Evolutionary conservation across 139 green algal species (phyloP), one percentile per base, ranked within the genome.

Genomic region (Chara braunii): DNA sequence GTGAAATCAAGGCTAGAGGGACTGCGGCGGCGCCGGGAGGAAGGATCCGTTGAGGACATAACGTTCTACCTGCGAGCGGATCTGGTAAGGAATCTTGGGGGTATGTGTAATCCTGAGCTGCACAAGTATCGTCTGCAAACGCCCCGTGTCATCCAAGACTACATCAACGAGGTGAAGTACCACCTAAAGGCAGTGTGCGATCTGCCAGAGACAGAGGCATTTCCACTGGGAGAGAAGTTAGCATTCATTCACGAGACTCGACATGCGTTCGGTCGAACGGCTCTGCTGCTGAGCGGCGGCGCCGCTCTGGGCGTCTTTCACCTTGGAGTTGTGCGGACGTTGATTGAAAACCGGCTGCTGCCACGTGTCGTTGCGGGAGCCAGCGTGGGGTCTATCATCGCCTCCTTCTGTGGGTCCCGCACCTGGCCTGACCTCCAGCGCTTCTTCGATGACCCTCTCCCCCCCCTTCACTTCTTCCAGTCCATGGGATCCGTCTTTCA

Each of bases 181-280:
- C 87, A 94, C 57, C 84, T 95, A 56, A 37, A 78, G 50, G 65
- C 51, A 36, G 57, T 78, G 34, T 77, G 60, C 58, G 26, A n/a
- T 48, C 55, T 60, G 33, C 30, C 65, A 36, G 50, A 85, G 43
- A 57, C 61, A 9, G 35, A 74, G 12, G 69, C 79, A 24, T 55
- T 94, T 37, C 44, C 72, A 2, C 54, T 88, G 29, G 80, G 90
- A 44, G 85, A 97, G 70, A 95, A 95, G 77, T 58, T 94, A 43
- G 68, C 77, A 0, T 97, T 98, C 74, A 68, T 95, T 59, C 80
- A 83, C 11, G 90, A 97, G 73, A 94, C 88, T 22, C 82, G 93
- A 4, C 93, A 98, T 74, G 83, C 89, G 1, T 97, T 94, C 80
- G 93, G 93, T 0, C 79, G 94, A 56, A 97, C 93, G 0, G 94